Base-by-base conservation (phyloP, 305 asterid species). In the Coffea humblotiana region DNA sequence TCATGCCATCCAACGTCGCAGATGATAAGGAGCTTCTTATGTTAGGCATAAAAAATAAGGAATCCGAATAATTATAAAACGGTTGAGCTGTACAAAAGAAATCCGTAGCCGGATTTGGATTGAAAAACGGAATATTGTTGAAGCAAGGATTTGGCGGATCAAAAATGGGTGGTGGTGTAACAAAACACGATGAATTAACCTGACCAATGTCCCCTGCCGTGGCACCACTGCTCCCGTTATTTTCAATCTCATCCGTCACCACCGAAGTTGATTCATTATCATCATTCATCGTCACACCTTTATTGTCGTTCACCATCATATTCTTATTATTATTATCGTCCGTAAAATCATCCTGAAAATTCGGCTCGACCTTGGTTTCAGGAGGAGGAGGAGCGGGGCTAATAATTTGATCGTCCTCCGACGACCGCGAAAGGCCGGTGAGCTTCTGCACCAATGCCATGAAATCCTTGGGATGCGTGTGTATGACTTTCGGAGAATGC, bases 391-490 rank as follows among this genome's bases (percentile, higher is more conserved):
- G 48, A 21, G 21, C 6, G n/a, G 43, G 43, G 32, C 32, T 32
- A 32, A 32, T 32, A 32, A 4, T 21, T 3, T 71, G 29, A 23
- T 78, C 82, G 2, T 83, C 77, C 54, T 78, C 77, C 6, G 84
- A 69, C 6, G 84, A 69, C 19, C 82, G 66, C 27, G 86, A 71
- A 8, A 71, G 58, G 13, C 91, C 89, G n/a, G 91, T 88, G 72
- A 88, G 91, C 61, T 86, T 88, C 52, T 88, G 91, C 3, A 86
- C 91, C 79, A 88, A 68, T 2, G 86, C 79, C 91, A 84, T 86
- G 83, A 88, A 88, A 71, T 86, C 91, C 40, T 80, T 76, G 0
- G 91, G 88, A 35, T 79, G 74, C 0, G 91, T 83, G 58, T 75
- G 85, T 43, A 88, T 88, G 8, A 84, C 47, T 75, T 81, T 88